phyloP scores from a whole-genome alignment of 768 basidiomycete genomes.

The Mycena albidolilacea region DNA sequence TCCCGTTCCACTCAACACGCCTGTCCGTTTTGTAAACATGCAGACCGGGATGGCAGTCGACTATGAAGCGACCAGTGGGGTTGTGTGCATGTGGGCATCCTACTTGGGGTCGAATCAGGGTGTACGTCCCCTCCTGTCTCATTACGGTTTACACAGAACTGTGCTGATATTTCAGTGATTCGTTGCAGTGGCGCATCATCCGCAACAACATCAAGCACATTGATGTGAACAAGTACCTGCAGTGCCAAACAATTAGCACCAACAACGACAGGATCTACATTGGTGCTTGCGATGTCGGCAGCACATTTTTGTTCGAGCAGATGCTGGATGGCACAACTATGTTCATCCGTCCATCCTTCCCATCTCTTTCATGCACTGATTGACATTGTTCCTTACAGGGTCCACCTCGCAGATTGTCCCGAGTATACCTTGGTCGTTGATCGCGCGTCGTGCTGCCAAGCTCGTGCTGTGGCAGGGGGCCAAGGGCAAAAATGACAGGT shows the following conservation, averaged over 20 bases:
- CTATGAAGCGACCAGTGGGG: background rate
- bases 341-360: slow-evolving; percentile 1
- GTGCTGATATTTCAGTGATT: background rate
- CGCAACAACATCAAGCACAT: slow-evolving; percentile 11
- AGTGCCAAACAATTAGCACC: background rate
- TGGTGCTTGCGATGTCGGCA: slow-evolving; percentile 3
- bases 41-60: slow-evolving; percentile 1
- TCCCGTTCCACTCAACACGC: slow-evolving; percentile 9
- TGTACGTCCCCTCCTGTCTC: slow-evolving; percentile 1
- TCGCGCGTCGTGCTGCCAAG: background rate
- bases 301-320: slow-evolving; percentile 5
- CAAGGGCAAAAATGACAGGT: background rate
- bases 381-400: background rate
- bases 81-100: background rate
- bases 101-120: background rate
- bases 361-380: background rate
- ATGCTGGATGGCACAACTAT: slow-evolving; percentile 6
- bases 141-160: background rate
- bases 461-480: background rate
- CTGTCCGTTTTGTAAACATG: slow-evolving; percentile 5
- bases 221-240: background rate
- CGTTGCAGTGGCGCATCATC: slow-evolving; percentile 6
- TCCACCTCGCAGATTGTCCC: slow-evolving; percentile 2
- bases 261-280: slow-evolving; percentile 15
- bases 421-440: slow-evolving; percentile 4